phyloP scores from a whole-genome alignment of 2,329 filamentous ascomycete genomes.

The Beauveria medogensis region DNA sequence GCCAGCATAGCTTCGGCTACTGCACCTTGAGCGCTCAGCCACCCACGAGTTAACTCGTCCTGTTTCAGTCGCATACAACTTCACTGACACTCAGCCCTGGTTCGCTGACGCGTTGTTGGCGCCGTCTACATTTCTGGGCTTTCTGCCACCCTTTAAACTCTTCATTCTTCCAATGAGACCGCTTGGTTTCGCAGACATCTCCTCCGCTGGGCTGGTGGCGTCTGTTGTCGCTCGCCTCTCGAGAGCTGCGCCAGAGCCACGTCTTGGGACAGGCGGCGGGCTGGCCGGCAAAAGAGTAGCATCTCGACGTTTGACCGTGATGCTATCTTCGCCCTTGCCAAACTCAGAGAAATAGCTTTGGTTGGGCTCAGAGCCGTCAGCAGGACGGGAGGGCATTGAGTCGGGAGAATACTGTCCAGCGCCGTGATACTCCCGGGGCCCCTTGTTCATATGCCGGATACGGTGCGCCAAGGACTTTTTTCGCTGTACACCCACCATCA shows the following conservation, averaged over 20 bases:
- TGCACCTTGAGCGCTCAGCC: neutral
- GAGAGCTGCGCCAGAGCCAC: constrained; percentile 35
- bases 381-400: constrained; percentile 25
- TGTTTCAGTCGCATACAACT: neutral
- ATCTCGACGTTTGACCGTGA: constrained; percentile 35
- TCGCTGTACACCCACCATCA: constrained; percentile 58
- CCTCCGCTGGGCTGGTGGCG: constrained; percentile 31
- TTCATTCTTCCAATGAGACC: constrained; percentile 74
- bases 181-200: constrained; percentile 37
- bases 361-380: constrained; percentile 41
- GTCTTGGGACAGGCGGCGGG: constrained; percentile 41
- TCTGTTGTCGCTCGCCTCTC: constrained; percentile 61
- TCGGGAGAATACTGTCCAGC: constrained; percentile 42
- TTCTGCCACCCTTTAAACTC: constrained; percentile 65
- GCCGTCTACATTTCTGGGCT: constrained; percentile 30
- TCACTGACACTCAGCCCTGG: constrained; percentile 10
- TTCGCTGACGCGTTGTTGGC: constrained; percentile 14
- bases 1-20: neutral
- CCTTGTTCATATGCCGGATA: constrained; percentile 73
- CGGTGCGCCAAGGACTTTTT: constrained; percentile 95
- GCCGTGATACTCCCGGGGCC: constrained; percentile 51
- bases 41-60: neutral
- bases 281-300: constrained; percentile 43
- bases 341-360: constrained; percentile 76
- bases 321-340: constrained; percentile 45